A percentile compares a stretch with the other conserved stretches of the same genome.
phyloP scores from a whole-genome alignment of 768 basidiomycete genomes.

The Lactarius psammicola region DNA sequence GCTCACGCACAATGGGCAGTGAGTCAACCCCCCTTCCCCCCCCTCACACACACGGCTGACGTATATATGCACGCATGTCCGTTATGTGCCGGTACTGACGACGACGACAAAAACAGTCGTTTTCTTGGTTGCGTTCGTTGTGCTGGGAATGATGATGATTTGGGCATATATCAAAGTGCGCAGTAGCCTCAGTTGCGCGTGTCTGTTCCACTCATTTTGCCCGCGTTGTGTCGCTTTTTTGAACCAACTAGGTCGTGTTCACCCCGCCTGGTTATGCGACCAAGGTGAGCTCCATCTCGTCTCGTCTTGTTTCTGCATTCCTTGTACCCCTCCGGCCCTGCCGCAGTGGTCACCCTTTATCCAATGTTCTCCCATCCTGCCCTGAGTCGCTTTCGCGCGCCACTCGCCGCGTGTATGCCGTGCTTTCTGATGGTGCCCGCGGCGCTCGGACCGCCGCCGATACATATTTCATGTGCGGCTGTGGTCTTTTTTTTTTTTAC shows the following conservation, averaged over 20 bases:
- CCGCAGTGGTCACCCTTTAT: no score
- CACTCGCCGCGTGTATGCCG: conserved; percentile 12
- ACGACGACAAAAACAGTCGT: conserved; percentile 62
- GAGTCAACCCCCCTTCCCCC: conserved; percentile 48
- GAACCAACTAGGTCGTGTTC: conserved; percentile 52
- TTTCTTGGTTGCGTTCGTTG: conserved; percentile 58
- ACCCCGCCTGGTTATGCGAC: conserved; percentile 69
- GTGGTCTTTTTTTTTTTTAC: background rate
- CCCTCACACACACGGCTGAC: no score
- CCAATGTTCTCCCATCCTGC: no score
- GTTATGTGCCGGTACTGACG: no score
- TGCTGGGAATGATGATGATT: conserved; percentile 66
- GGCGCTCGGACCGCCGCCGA: background rate
- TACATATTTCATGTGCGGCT: background rate
- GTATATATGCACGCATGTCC: no score
- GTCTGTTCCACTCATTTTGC: background rate
- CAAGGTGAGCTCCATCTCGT: conserved; percentile 48
- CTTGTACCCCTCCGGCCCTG: no score
- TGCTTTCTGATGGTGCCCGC: conserved; percentile 1
- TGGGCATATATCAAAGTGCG: conserved; percentile 79
- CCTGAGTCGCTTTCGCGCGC: background rate
- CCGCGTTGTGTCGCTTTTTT: no score
- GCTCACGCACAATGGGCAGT: conserved; percentile 60
- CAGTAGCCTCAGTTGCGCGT: background rate
- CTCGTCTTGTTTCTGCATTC: no score